Evolutionary conservation across 2,329 filamentous ascomycete genomes (phyloP).

Genomic region (Tolypocladium album): DNA sequence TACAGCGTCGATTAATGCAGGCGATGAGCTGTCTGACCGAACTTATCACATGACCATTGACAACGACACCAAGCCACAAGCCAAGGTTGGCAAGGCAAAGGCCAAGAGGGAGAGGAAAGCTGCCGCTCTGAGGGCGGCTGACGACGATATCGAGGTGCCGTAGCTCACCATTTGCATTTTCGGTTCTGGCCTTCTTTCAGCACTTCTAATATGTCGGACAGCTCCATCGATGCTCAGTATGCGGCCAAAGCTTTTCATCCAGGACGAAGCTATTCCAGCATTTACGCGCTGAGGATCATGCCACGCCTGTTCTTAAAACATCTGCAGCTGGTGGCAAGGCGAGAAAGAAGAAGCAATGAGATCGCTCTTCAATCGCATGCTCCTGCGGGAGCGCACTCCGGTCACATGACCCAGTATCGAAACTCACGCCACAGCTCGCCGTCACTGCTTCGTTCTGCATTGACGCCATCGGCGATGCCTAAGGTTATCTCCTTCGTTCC

Average conservation of each 20-base stretch:
- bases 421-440: background rate
- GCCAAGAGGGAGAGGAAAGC: slow-evolving; percentile 37
- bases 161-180: background rate
- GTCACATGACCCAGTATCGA: background rate
- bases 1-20: background rate
- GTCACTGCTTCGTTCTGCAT: background rate
- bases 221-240: slow-evolving; percentile 33
- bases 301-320: slow-evolving; percentile 31
- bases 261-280: slow-evolving; percentile 66
- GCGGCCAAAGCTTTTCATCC: slow-evolving; percentile 40
- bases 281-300: slow-evolving; percentile 55
- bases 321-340: slow-evolving; percentile 5
- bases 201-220: background rate
- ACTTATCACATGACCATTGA: slow-evolving; percentile 15
- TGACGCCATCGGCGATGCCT: background rate
- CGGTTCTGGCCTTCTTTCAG: background rate
- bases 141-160: background rate
- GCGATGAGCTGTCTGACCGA: slow-evolving; percentile 6
- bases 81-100: slow-evolving; percentile 40
- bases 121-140: slow-evolving; percentile 15
- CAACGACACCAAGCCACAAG: slow-evolving; percentile 11
- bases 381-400: background rate
- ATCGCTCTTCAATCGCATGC: background rate
- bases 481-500: background rate
- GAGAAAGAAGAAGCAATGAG: slow-evolving; percentile 24